These are phyloP conservation scores for Tricholoma matsutake DNA, from an alignment of 768 basidiomycete genomes.

Conservation along the genomic window DNA sequence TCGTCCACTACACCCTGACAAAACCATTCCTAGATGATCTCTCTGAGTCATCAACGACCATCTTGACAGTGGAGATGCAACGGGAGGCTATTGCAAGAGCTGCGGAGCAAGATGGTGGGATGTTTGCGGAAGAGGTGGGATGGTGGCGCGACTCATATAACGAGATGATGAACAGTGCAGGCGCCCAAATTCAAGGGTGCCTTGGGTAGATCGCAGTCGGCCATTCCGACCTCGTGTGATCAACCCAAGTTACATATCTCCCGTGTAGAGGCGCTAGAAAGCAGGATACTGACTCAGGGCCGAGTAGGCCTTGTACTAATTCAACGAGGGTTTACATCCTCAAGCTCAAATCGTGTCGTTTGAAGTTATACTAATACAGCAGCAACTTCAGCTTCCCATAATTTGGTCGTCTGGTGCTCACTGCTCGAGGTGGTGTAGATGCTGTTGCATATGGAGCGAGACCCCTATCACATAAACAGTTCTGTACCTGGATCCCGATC, in stretches of 20 bases:
- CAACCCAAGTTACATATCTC: not conserved
- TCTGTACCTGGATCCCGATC: no score
- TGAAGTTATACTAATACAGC: not conserved
- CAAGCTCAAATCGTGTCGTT: not conserved
- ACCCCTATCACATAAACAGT: no score
- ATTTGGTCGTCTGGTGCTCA: no score
- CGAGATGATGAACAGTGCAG: slow-evolving; percentile 17
- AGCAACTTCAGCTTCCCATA: no score
- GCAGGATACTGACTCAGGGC: not conserved
- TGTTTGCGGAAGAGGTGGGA: slow-evolving; percentile 31
- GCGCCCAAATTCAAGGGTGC: not conserved
- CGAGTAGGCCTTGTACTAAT: not conserved
- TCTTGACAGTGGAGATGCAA: slow-evolving; percentile 22
- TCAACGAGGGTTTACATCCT: not conserved
- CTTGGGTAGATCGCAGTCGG: not conserved
- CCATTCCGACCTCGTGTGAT: not conserved
- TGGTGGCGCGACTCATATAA: slow-evolving; percentile 32
- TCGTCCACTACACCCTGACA: slow-evolving; percentile 36
- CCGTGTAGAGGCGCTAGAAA: not conserved
- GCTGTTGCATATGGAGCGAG: no score
- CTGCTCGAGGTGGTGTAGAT: no score
- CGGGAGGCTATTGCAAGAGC: slow-evolving; percentile 20
- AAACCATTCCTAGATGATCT: slow-evolving; percentile 29
- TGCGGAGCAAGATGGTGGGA: slow-evolving; percentile 15
- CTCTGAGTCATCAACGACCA: slow-evolving; percentile 10